Base-by-base conservation (phyloP, 352 stramenopile species). In the Albugo laibachii region DNA sequence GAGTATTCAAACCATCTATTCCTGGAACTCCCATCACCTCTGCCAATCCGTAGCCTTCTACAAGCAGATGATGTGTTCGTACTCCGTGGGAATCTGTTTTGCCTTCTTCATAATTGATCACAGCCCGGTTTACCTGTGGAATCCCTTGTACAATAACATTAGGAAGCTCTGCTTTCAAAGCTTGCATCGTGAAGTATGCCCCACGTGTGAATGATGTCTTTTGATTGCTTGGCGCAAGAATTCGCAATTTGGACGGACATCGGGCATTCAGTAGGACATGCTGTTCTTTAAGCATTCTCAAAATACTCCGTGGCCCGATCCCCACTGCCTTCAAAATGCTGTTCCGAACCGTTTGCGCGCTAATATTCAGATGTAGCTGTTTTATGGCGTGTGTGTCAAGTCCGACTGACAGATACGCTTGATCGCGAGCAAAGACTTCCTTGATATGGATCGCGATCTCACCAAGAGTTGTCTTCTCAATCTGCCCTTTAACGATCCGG, bases 381-480 rank as follows among this genome's bases (percentile, higher is more conserved):
- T 95, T 71, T 52, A 99, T 98, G 20, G 92, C 83, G 13, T 86
- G 63, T 63, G 97, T 89, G 63, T 99, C 94, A 13, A 99, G 74
- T 55, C 98, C 92, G 24, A 99, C 86, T 11, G 89, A 95, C 24
- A 99, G 69, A 53, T 97, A 99, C 35, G 88, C 95, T 31, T 81
- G 68, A 41, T 95, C 76, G 11, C 78, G 67, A 11, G 79, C 81
- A 65, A 97, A 98, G 5, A 99, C 94, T 57, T 99, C 94, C 58
- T 99, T 97, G 48, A 99, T 97, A 62, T 97, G 96, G 39, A 86
- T 61, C 1, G 83, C 76, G 36, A 95, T 84, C 59, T 99, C 88
- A 11, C 95, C 95, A 8, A 99, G 71, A 6, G 85, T 98, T 13
- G 95, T 99, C 59, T 98, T 98, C 63, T 99, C 96, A 48, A 99